Base-by-base conservation (phyloP, 2,329 filamentous ascomycete genomes). In the Diaporthe batatas region DNA sequence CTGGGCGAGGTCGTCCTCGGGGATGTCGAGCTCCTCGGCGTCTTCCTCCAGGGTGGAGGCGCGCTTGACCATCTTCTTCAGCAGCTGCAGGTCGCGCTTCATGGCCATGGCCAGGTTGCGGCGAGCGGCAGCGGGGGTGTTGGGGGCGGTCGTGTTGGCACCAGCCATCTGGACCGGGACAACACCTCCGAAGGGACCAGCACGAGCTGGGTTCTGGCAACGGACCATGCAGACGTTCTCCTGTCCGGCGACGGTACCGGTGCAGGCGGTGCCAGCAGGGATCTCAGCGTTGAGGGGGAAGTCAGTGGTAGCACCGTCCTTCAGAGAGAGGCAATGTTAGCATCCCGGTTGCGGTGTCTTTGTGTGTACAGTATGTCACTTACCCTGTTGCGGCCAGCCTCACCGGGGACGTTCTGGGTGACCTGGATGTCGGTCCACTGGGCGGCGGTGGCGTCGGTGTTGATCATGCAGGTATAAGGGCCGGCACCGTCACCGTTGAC, bases 401-500 rank as follows among this genome's bases (percentile, higher is more conserved):
- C 81, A 72, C 88, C 88, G 1, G 85, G 85, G 3, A 89, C 84
- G 74, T 88, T 87, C 72, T 83, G 83, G 32, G 87, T 88, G 70
- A 92, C 90, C 44, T 86, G 81, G 79, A 90, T 87, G 74, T 86
- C 81, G 29, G 81, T 79, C 86, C 88, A 91, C 75, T 83, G 79
- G 62, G 83, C 78, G 32, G 86, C 90, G 6, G 89, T 90, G 71
- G 84, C 91, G 72, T 90, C 89, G 71, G 84, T 80, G 77, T 91
- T 91, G 79, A 92, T 90, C 85, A 90, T 90, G 83, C 90, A 91
- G 8, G 83, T 87, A 81, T 91, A 92, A 2, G 90, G 90, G 23
- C 91, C 91, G 73, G 88, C 91, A 72, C 91, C 91, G 76, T 93
- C 91, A 49, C 84, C 85, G 81, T 92, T 92, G 79, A 92, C 90